A percentile compares a stretch with the other conserved stretches of the same genome.
Conservation (phyloP, 176 grass and related monocot species). For the Echinochloa phyllopogon region DNA sequence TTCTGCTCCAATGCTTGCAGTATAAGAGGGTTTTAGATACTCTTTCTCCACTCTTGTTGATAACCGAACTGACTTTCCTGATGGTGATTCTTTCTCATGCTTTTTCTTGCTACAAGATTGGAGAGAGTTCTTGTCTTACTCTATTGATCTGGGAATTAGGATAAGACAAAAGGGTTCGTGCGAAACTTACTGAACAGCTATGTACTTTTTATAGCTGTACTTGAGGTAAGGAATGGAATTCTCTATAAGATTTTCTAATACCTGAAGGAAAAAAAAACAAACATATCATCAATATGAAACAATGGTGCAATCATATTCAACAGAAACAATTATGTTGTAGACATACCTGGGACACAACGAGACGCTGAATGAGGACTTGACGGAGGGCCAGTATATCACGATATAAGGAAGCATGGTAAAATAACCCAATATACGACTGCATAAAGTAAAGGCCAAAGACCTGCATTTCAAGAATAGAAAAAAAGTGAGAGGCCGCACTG, state of each 20-base stretch:
- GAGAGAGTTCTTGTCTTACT: constrained; percentile 25
- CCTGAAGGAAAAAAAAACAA: constrained; percentile 51
- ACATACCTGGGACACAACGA: constrained; percentile 92
- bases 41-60: constrained; percentile 97
- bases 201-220: constrained; percentile 98
- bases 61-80: constrained; percentile 62
- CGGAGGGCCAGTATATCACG: constrained; percentile 81
- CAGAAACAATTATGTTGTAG: neutral
- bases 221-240: constrained; percentile 94
- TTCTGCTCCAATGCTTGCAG: constrained; percentile 83
- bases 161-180: constrained; percentile 33
- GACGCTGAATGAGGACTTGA: constrained; percentile 87
- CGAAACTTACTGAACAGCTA: constrained; percentile 84
- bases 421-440: constrained; percentile 99
- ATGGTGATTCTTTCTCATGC: constrained; percentile 72
- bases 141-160: constrained; percentile 11
- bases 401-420: constrained; percentile 86
- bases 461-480: constrained; percentile 40
- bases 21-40: constrained; percentile 90
- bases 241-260: constrained; percentile 95
- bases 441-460: constrained; percentile 98
- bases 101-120: constrained; percentile 86
- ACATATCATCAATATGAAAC: constrained; percentile 27
- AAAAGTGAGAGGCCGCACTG: constrained; percentile 32
- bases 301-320: neutral